A percentile compares a stretch with the other conserved stretches of the same genome.
phyloP scores from a whole-genome alignment of 495 filamentous ascomycete species.

The Tuber magnatum region DNA sequence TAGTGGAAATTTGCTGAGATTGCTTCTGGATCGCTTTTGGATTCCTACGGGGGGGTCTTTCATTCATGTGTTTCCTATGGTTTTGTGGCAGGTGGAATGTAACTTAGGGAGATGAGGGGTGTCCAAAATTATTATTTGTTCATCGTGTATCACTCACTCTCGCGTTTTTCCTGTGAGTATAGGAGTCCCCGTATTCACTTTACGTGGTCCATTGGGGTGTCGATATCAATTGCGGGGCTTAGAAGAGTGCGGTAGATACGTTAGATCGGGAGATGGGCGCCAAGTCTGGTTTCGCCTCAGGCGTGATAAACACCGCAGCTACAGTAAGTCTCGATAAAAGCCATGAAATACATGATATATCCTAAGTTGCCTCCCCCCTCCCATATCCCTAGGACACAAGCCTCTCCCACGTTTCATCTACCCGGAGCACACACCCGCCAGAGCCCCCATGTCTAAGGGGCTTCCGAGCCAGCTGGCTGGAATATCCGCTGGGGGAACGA shows the following conservation, averaged over 20 bases:
- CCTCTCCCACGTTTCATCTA: constrained; percentile 10
- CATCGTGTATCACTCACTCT: not conserved
- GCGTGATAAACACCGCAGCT: not conserved
- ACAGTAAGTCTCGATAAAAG: not conserved
- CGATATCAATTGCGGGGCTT: not conserved
- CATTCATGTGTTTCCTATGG: too few species aligned
- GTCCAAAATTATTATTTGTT: not conserved
- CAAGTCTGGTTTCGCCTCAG: not conserved
- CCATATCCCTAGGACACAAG: not conserved
- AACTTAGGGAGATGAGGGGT: not conserved
- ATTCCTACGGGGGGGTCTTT: too few species aligned
- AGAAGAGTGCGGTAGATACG: not conserved
- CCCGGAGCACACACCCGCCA: constrained; percentile 8
- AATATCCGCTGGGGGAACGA: constrained; percentile 21
- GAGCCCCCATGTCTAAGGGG: constrained; percentile 18
- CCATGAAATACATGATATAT: not conserved
- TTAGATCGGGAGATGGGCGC: not conserved
- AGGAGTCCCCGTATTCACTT: not conserved
- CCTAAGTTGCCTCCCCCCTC: not conserved
- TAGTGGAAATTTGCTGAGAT: too few species aligned
- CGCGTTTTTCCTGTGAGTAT: not conserved
- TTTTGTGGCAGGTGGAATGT: not conserved
- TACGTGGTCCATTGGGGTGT: not conserved
- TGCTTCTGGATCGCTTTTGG: too few species aligned
- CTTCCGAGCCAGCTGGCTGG: constrained; percentile 15